Base-by-base conservation (phyloP, 108 stramenopile species). In the Nitzschia palea region DNA sequence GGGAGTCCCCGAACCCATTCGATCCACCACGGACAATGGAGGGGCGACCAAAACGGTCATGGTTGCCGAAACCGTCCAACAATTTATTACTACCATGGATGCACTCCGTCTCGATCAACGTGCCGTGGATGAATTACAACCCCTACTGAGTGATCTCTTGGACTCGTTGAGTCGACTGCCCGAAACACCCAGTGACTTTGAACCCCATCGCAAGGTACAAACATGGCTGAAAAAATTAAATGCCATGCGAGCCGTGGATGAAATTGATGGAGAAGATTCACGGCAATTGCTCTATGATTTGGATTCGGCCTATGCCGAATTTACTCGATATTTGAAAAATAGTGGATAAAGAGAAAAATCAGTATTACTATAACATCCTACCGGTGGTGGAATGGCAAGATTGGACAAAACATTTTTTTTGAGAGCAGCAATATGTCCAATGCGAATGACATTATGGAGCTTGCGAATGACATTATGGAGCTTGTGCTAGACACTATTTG, bases 61-160 rank as follows among this genome's bases (percentile, higher is more conserved):
- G 36, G 93, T 95, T 8, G 94, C 93, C 0, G 93, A 95, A 64
- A 88, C 95, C 35, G 94, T 91, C 48, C 91, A 96, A 77, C 77
- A 87, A 67, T 98, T 99, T 72, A 99, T 99, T 74, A 99, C 97
- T 4, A 79, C 93, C 36, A 99, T 99, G 97, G 98, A 99, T 68
- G 94, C 91, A n/a, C 84, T 99, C 45, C 91, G 95, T 56, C 70
- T 99, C 36, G 88, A 95, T 56, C 91, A 91, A 64, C 83, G 95
- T 36, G 96, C 95, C 4, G 97, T 98, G 44, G 97, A 98, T 79
- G 98, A 97, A 73, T 68, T 99, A 36, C 97, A 97, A 75, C 98
- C 98, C 1, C 67, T 95, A 36, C 56, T 99, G 55, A 86, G 80
- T 52, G 97, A 98, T 71, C 68, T 98, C 35, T 86, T 94, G 88